Base-by-base conservation (phyloP, 2,329 filamentous ascomycete species). In the Saccharata proteae region DNA sequence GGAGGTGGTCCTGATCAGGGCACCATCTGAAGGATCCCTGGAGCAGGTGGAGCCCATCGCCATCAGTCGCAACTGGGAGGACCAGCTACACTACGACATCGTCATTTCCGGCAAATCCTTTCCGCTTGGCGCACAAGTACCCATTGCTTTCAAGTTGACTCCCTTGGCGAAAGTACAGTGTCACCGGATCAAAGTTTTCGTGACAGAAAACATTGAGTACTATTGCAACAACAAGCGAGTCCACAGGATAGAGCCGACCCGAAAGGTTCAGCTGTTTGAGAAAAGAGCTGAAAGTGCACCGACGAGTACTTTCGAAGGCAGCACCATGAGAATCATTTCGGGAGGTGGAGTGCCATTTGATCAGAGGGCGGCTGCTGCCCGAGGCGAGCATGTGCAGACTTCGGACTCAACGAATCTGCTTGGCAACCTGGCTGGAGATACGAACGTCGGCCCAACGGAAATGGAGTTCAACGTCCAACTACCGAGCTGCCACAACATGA, bases 101-200 rank as follows among this genome's bases (percentile, higher is more conserved):
- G 78, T 93, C 51, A 93, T 94, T 33, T 93, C 85, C 2, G 86
- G 86, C 33, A 93, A 93, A 65, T 92, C 85, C 1, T 94, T 94
- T 38, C 83, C 86, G 0, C 71, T 94, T 13, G 86, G 86, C 11
- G 72, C 80, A 22, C 81, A 81, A 45, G 83, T 94, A 11, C 86
- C 86, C 1, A 90, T 94, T 37, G 85, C 85, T 2, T 93, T 94
- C 64, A 93, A 93, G 55, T 66, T 94, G 41, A 93, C 85, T 1
- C 86, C 86, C 0, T 60, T 94, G 14, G 85, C 86, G 38, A 94
- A 94, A 61, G 85, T 93, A 5, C 83, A 92, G 52, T 82, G 88
- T 33, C 86, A 93, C 57, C 77, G 88, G 42, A 77, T 94, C 54
- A 93, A 92, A 56, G 84, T 93, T 1, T 86, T 79, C 40, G 74